A percentile compares a stretch with the other conserved stretches of the same genome.
Conservation (phyloP, 2,329 filamentous ascomycete species). For the Cladophialophora immunda region DNA sequence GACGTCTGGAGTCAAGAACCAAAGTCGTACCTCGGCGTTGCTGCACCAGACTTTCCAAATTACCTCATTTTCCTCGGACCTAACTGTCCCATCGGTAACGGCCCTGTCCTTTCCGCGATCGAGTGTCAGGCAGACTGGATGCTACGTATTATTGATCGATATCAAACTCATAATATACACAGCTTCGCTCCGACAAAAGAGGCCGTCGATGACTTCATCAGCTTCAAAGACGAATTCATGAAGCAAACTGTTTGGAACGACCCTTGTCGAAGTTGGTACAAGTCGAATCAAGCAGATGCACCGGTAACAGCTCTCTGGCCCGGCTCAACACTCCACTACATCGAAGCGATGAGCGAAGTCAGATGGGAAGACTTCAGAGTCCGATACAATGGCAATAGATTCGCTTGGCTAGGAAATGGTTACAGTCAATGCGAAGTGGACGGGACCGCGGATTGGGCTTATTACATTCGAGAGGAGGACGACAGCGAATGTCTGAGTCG, state of each 20-base stretch:
- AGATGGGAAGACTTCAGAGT: constrained; percentile 51
- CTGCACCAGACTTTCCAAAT: constrained; percentile 54
- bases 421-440: constrained; percentile 52
- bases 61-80: constrained; percentile 63
- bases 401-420: constrained; percentile 54
- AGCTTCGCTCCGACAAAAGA: constrained; percentile 12
- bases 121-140: constrained; percentile 65
- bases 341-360: constrained; percentile 45
- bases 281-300: constrained; percentile 20
- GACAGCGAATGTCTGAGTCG: too few relatives aligned
- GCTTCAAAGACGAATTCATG: constrained; percentile 29
- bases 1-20: constrained; percentile 48
- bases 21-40: constrained; percentile 52
- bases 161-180: constrained; percentile 31
- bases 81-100: constrained; percentile 65
- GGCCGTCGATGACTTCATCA: constrained; percentile 36
- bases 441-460: constrained; percentile 50
- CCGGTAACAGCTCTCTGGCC: constrained; percentile 30
- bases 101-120: constrained; percentile 56
- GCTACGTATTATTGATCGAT: constrained; percentile 13
- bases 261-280: constrained; percentile 35
- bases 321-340: constrained; percentile 45
- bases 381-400: constrained; percentile 48
- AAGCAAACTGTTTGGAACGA: constrained; percentile 30
- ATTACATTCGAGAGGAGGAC: constrained; percentile 44